Evolutionary conservation across 179 eudicot species (phyloP).

Genomic region (Carnegiea gigantea): DNA sequence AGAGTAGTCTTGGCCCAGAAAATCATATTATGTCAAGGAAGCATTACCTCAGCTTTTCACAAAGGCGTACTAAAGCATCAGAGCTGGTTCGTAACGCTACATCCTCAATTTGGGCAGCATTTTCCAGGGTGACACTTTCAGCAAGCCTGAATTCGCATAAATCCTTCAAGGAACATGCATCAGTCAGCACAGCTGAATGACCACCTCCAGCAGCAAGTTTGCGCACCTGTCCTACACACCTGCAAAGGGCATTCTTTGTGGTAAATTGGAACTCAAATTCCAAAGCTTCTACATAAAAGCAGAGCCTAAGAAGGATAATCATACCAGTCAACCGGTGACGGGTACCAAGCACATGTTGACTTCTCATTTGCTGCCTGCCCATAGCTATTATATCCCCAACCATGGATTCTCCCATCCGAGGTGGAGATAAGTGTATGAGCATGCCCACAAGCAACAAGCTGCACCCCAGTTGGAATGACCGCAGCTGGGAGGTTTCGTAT

Average conservation of each 20-base stretch:
- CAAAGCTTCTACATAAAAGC: neutral
- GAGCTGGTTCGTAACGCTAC: slow-evolving; percentile 84
- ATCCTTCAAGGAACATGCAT: slow-evolving; percentile 92
- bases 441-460: slow-evolving; percentile 91
- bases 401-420: slow-evolving; percentile 85
- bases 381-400: slow-evolving; percentile 97
- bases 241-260: slow-evolving; percentile 25
- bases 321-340: slow-evolving; percentile 98
- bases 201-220: slow-evolving; percentile 99
- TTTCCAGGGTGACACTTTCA: slow-evolving; percentile 55
- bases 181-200: slow-evolving; percentile 93
- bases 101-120: slow-evolving; percentile 81
- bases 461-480: slow-evolving; percentile 72
- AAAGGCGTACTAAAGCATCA: slow-evolving; percentile 85
- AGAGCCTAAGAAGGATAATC: slow-evolving; percentile 10
- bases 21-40: too few relatives aligned
- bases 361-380: slow-evolving; percentile 95
- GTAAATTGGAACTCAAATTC: neutral
- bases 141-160: slow-evolving; percentile 94
- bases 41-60: slow-evolving; percentile 74
- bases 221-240: slow-evolving; percentile 97
- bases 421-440: slow-evolving; percentile 89
- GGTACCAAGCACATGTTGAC: slow-evolving; percentile 97
- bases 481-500: slow-evolving; percentile 74
- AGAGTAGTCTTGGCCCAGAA: too few relatives aligned